These are phyloP conservation scores for Pyronema domesticum DNA, from an alignment of 495 filamentous ascomycete genomes.

Conservation along the genomic window DNA sequence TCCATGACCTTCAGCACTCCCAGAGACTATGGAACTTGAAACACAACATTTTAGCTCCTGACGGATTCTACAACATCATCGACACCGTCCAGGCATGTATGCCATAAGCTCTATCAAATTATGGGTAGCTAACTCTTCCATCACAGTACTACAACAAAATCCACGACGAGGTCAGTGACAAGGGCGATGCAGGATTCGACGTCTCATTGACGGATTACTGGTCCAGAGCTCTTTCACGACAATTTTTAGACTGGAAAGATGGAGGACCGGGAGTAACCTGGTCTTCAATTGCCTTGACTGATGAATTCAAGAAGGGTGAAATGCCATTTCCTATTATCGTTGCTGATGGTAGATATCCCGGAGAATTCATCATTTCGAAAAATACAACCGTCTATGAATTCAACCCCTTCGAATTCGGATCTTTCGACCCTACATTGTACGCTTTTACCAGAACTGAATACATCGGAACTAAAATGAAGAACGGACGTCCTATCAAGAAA, in stretches of 20 bases:
- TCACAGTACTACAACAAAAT: slow-evolving; percentile 52
- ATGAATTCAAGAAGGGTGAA: slow-evolving; percentile 48
- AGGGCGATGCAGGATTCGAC: slow-evolving; percentile 54
- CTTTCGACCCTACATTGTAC: slow-evolving; percentile 62
- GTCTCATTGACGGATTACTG: slow-evolving; percentile 77
- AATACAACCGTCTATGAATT: slow-evolving; percentile 78
- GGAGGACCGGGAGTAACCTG: slow-evolving; percentile 72
- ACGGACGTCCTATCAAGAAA: slow-evolving; percentile 39
- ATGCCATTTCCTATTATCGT: slow-evolving; percentile 73
- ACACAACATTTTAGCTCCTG: slow-evolving; percentile 46
- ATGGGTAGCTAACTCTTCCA: slow-evolving; percentile 9
- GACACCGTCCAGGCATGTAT: slow-evolving; percentile 9
- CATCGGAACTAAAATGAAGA: slow-evolving; percentile 62
- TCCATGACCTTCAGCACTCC: slow-evolving; percentile 42
- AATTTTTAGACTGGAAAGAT: slow-evolving; percentile 59
- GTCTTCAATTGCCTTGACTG: slow-evolving; percentile 60
- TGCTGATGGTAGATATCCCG: slow-evolving; percentile 53
- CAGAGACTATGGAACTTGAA: slow-evolving; percentile 56
- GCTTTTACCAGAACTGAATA: slow-evolving; percentile 61
- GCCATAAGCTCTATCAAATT: slow-evolving; percentile 16
- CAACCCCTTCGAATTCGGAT: slow-evolving; percentile 75
- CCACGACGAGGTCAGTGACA: slow-evolving; percentile 40
- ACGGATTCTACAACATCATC: slow-evolving; percentile 35
- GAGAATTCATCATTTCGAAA: slow-evolving; percentile 41
- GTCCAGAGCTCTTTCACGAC: slow-evolving; percentile 61